Evolutionary conservation across 768 basidiomycete species (phyloP).

Genomic region (Candolleomyces efflorescens): DNA sequence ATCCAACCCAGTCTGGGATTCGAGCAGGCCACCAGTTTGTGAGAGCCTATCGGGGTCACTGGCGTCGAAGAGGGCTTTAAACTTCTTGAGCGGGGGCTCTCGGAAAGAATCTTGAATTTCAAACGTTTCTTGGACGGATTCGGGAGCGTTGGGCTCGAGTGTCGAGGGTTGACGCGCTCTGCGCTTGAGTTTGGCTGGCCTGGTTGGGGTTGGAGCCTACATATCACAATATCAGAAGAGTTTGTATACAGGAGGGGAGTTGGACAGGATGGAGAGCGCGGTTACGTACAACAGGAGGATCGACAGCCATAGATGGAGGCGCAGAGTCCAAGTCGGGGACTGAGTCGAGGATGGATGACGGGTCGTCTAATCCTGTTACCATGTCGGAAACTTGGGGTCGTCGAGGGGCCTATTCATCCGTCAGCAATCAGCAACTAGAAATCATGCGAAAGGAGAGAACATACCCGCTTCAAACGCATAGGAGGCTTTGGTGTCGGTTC

Average conservation of each 20-base stretch:
- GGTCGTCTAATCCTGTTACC: constrained; percentile 43
- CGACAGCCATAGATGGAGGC: constrained; percentile 12
- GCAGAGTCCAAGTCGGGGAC: constrained; percentile 19
- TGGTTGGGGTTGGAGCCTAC: constrained; percentile 38
- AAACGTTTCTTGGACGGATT: constrained; percentile 7
- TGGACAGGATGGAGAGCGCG: too few species aligned
- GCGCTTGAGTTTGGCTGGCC: constrained; percentile 47
- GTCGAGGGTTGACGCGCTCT: constrained; percentile 34
- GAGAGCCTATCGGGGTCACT: constrained; percentile 37
- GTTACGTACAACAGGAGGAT: constrained; percentile 14
- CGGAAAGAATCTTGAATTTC: constrained; percentile 19
- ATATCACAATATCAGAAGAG: too few species aligned
- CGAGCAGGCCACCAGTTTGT: not conserved
- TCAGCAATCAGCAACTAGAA: not conserved
- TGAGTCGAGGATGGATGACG: constrained; percentile 33
- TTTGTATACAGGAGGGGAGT: too few species aligned
- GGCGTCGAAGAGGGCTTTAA: constrained; percentile 66
- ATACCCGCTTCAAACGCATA: not conserved
- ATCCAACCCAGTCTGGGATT: constrained; percentile 4
- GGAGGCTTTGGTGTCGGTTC: constrained; percentile 12
- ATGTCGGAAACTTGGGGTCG: constrained; percentile 7
- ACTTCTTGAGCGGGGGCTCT: constrained; percentile 65
- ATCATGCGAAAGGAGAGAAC: not conserved
- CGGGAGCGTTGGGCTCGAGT: not conserved
- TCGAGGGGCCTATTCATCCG: not conserved